Evolutionary conservation across 139 green algal genomes (phyloP).

Genomic region (Tetradesmus lagerheimii): DNA sequence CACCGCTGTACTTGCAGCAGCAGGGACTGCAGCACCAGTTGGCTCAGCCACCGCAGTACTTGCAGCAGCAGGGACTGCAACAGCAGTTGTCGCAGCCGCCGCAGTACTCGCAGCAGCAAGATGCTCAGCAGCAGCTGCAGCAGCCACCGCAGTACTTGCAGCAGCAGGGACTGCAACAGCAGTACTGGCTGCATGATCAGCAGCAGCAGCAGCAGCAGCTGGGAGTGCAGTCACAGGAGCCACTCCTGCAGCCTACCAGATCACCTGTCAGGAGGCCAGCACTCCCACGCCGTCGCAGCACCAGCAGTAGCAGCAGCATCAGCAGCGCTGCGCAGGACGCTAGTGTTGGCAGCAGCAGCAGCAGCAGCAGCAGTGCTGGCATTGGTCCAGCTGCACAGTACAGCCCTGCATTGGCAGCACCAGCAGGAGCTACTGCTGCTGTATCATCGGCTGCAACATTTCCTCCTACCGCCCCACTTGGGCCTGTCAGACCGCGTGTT

Average conservation of each 20-base stretch:
- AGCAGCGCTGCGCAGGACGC: neutral
- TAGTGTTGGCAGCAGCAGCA: neutral
- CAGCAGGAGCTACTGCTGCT: neutral
- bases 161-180: neutral
- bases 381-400: neutral
- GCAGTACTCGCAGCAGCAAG: neutral
- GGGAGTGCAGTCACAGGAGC: neutral
- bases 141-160: neutral
- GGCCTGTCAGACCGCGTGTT: neutral
- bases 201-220: constrained; percentile 15
- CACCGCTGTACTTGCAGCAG: neutral
- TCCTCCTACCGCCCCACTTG: neutral
- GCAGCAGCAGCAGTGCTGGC: neutral
- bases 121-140: neutral
- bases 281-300: neutral
- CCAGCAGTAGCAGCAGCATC: neutral
- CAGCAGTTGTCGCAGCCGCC: neutral
- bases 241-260: neutral
- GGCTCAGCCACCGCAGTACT: neutral
- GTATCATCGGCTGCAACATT: neutral
- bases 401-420: neutral
- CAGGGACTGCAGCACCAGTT: neutral
- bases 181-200: neutral
- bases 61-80: neutral
- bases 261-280: neutral